These are phyloP conservation scores for Amphibolis antarctica DNA, from an alignment of 106 monocot species.

Conservation along the genomic window DNA sequence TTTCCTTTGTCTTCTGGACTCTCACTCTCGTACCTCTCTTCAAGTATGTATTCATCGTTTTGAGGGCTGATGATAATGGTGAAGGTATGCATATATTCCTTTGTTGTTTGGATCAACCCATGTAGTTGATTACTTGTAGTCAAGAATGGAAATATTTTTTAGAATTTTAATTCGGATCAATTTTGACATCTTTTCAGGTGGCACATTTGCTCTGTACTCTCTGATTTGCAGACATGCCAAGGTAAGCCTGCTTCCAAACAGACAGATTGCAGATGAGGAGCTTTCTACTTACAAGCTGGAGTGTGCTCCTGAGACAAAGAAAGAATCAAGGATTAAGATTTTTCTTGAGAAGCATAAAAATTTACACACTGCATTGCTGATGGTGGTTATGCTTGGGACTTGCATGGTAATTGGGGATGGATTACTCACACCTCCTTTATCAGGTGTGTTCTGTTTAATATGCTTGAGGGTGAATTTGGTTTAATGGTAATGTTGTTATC, in stretches of 20 bases:
- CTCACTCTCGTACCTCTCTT: conserved; percentile 24
- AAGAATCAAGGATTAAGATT: conserved; percentile 5
- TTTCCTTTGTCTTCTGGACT: conserved; percentile 28
- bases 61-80: conserved; percentile 22
- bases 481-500: no score
- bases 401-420: conserved; percentile 29
- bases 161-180: neutral
- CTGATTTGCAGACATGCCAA: conserved; percentile 22
- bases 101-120: neutral
- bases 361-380: conserved; percentile 14
- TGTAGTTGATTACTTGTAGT: neutral
- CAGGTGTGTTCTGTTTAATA: conserved; percentile 16
- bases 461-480: no score
- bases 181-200: conserved; percentile 4
- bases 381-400: conserved; percentile 24
- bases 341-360: conserved; percentile 23
- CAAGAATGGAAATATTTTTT: neutral
- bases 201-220: conserved; percentile 22
- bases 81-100: conserved; percentile 4
- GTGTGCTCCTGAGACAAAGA: conserved; percentile 11
- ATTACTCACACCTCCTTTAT: conserved; percentile 19
- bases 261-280: conserved; percentile 23
- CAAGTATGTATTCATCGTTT: conserved; percentile 24
- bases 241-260: conserved; percentile 19
- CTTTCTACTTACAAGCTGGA: conserved; percentile 19